A percentile compares a stretch with the other conserved stretches of the same genome.
phyloP scores from a whole-genome alignment of 2,329 filamentous ascomycete genomes.

The Trichophyton verrucosum region DNA sequence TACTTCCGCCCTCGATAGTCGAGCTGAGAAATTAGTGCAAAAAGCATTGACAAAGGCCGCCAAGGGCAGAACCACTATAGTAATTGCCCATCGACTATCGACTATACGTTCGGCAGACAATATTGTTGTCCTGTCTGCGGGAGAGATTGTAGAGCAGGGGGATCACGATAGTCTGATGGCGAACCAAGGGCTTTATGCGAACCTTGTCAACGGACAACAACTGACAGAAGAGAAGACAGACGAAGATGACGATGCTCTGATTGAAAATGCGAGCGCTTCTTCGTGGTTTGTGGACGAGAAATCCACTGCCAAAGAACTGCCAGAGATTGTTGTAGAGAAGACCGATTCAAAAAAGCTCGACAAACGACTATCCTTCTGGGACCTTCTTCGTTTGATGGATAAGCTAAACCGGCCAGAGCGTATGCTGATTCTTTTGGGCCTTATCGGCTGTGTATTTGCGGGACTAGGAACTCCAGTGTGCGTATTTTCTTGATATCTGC shows the following conservation, averaged over 20 bases:
- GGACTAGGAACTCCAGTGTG: slow-evolving; percentile 68
- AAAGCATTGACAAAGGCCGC: slow-evolving; percentile 64
- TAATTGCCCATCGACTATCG: slow-evolving; percentile 32
- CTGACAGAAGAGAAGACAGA: background rate
- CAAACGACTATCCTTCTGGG: background rate
- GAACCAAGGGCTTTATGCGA: background rate
- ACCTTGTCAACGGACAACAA: background rate
- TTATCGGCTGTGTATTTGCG: slow-evolving; percentile 62
- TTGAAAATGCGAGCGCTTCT: background rate
- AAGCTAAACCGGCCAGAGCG: slow-evolving; percentile 66
- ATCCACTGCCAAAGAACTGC: background rate
- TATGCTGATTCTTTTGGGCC: slow-evolving; percentile 57
- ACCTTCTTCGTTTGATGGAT: slow-evolving; percentile 63
- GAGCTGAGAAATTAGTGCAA: slow-evolving; percentile 72
- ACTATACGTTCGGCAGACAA: slow-evolving; percentile 30
- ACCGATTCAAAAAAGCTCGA: background rate
- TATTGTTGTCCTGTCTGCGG: slow-evolving; percentile 28
- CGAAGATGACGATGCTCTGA: background rate
- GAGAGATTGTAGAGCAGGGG: slow-evolving; percentile 28
- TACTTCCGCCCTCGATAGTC: slow-evolving; percentile 69
- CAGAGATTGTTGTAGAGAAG: background rate
- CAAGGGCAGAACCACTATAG: slow-evolving; percentile 31
- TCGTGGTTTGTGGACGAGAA: background rate
- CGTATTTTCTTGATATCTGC: slow-evolving; percentile 24
- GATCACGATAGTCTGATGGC: slow-evolving; percentile 24